phyloP scores from a whole-genome alignment of 1,139 yeast genomes.

The Yamadazyma triangularis region DNA sequence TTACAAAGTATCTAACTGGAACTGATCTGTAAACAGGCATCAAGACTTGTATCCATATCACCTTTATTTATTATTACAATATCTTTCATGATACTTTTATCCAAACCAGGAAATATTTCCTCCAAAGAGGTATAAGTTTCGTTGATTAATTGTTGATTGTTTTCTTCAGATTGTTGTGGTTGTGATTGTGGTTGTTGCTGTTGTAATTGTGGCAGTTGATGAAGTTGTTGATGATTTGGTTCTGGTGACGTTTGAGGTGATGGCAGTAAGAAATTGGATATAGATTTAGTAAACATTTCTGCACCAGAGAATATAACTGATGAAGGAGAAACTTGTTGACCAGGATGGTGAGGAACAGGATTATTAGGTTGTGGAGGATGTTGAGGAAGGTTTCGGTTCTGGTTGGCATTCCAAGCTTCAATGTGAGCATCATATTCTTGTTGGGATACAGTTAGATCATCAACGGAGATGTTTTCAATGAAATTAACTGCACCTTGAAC shows the following conservation, averaged over 20 bases:
- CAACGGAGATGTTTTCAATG: constrained; percentile 54
- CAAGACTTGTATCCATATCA: constrained; percentile 71
- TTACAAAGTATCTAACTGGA: too few relatives aligned
- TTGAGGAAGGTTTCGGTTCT: constrained; percentile 10
- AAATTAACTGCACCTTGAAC: constrained; percentile 81
- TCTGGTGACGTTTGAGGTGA: constrained; percentile 24
- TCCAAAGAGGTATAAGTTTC: constrained; percentile 41
- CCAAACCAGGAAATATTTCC: constrained; percentile 77
- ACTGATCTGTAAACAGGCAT: constrained; percentile 50
- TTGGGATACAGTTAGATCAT: constrained; percentile 56
- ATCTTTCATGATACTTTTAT: constrained; percentile 63
- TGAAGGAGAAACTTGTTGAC: constrained; percentile 38
- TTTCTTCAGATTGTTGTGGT: constrained; percentile 4
- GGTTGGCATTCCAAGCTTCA: constrained; percentile 48
- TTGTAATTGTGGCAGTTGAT: constrained; percentile 2
- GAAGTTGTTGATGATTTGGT: constrained; percentile 2
- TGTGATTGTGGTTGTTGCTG: constrained; percentile 3
- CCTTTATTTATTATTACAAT: constrained; percentile 66
- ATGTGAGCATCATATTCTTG: constrained; percentile 52
- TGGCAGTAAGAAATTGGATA: constrained; percentile 42
- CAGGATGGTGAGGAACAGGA: constrained; percentile 2
- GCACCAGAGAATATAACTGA: constrained; percentile 50
- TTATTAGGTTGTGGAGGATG: constrained; percentile 20
- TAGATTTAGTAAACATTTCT: constrained; percentile 47
- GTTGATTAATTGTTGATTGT: constrained; percentile 14